Conservation (phyloP, 345 rosid species). For the Gossypium raimondii region DNA sequence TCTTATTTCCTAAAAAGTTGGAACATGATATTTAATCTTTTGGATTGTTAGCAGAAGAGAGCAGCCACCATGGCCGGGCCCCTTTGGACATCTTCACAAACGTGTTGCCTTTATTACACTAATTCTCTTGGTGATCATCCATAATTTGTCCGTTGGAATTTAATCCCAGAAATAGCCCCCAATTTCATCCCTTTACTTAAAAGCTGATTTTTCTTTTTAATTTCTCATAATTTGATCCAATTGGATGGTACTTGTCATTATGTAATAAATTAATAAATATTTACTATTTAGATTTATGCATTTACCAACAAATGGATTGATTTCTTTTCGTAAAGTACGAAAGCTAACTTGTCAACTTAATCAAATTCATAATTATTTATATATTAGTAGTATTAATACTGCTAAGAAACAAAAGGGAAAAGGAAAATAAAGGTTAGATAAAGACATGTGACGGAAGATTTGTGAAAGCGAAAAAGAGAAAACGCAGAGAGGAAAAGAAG, state of each 20-base stretch:
- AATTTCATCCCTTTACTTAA: neutral
- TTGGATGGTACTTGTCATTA: neutral
- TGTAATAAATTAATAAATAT: neutral
- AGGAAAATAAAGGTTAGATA: neutral
- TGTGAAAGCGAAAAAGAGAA: neutral
- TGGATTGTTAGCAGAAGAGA: neutral
- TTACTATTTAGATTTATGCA: neutral
- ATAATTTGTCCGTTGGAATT: neutral
- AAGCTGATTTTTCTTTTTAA: too few species aligned
- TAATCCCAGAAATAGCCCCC: slow-evolving; percentile 3
- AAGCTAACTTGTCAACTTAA: neutral
- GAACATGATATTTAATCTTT: slow-evolving; percentile 23
- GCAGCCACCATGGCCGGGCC: neutral
- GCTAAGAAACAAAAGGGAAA: neutral
- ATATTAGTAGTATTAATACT: neutral
- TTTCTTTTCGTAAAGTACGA: neutral
- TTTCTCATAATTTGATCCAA: too few species aligned
- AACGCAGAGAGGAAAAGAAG: neutral
- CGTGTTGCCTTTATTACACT: neutral
- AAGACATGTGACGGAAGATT: neutral
- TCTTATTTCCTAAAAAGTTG: slow-evolving; percentile 28
- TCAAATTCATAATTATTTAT: neutral
- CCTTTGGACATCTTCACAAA: neutral
- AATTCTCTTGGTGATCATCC: neutral
- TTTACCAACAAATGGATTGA: too few species aligned